phyloP scores from a whole-genome alignment of 2,329 filamentous ascomycete genomes.

The Penicillium brevicompactum region DNA sequence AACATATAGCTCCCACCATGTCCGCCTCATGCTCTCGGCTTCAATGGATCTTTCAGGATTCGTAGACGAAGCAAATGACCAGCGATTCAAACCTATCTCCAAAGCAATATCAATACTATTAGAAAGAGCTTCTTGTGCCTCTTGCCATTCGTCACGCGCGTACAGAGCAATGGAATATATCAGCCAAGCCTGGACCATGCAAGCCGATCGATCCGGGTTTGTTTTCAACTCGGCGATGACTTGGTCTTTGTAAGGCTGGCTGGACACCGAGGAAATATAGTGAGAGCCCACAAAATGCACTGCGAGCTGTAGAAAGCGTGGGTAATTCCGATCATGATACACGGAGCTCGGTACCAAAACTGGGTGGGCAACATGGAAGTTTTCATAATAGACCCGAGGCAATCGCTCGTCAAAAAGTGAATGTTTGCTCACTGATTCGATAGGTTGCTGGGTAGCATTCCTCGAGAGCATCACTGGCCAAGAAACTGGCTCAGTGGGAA shows the following conservation, averaged over 20 bases:
- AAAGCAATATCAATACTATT: conserved; percentile 70
- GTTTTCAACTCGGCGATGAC: conserved; percentile 26
- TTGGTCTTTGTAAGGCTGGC: conserved; percentile 28
- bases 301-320: conserved; percentile 50
- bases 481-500: conserved; percentile 22
- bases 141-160: conserved; percentile 36
- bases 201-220: conserved; percentile 28
- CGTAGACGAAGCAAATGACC: conserved; percentile 54
- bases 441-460: conserved; percentile 13
- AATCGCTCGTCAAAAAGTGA: conserved; percentile 36
- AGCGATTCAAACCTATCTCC: conserved; percentile 72
- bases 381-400: conserved; percentile 53
- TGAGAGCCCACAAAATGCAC: conserved; percentile 57
- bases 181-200: conserved; percentile 41
- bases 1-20: conserved; percentile 82
- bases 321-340: conserved; percentile 44
- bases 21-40: conserved; percentile 81
- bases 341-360: conserved; percentile 52
- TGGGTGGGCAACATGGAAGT: conserved; percentile 57
- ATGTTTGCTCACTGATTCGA: conserved; percentile 18
- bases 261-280: conserved; percentile 43
- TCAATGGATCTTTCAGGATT: conserved; percentile 58
- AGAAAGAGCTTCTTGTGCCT: conserved; percentile 50
- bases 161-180: conserved; percentile 40
- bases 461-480: conserved; percentile 24